phyloP scores from a whole-genome alignment of 305 asterid species.

The Rubia occidens region DNA sequence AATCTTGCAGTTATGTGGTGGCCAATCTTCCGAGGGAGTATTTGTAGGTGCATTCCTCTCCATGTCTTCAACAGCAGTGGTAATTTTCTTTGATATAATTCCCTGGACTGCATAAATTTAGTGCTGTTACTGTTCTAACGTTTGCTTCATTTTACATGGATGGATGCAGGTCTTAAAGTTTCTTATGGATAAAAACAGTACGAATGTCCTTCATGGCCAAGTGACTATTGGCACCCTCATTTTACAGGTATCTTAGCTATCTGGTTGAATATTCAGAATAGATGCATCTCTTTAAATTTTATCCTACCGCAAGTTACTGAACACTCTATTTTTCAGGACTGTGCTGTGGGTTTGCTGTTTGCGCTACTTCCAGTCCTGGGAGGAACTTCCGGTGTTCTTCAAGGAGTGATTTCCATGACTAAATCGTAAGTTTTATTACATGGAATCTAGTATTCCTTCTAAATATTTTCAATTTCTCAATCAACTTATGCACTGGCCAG shows the following conservation, averaged over 20 bases:
- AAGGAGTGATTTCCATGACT: constrained; percentile 91
- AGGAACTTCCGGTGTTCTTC: constrained; percentile 91
- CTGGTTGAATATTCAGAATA: not conserved
- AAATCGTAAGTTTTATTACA: constrained; percentile 62
- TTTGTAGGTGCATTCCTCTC: constrained; percentile 94
- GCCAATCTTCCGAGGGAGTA: constrained; percentile 87
- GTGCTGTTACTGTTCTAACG: not conserved
- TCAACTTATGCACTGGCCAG: not conserved
- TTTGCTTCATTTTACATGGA: constrained; percentile 11
- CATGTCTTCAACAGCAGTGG: constrained; percentile 99
- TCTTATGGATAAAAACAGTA: constrained; percentile 84
- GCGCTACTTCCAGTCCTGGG: constrained; percentile 98
- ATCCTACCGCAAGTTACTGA: constrained; percentile 75
- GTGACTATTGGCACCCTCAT: constrained; percentile 95
- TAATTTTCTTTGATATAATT: constrained; percentile 27
- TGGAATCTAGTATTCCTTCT: not conserved
- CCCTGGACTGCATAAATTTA: not conserved
- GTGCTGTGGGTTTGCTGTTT: constrained; percentile 96
- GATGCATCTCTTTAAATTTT: not conserved
- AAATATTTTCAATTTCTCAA: not conserved
- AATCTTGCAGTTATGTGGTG: constrained; percentile 84
- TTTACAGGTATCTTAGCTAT: constrained; percentile 55
- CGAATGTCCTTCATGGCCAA: constrained; percentile 92
- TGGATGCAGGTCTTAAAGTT: constrained; percentile 70
- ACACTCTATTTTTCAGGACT: constrained; percentile 50